phyloP scores from a whole-genome alignment of 2,329 filamentous ascomycete genomes.

The Didymella pinodella region DNA sequence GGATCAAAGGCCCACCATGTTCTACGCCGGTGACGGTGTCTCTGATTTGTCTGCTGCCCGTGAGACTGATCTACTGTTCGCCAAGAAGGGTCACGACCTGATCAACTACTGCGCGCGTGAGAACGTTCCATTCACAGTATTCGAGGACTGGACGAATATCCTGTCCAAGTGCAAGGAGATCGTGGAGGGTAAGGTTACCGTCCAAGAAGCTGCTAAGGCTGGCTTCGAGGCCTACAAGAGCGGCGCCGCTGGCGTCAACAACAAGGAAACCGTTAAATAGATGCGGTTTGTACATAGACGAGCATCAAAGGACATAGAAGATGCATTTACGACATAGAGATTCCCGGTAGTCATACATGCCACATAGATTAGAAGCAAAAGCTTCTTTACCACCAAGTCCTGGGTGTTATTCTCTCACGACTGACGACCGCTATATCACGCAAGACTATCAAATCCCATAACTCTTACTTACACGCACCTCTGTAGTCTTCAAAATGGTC shows the following conservation, averaged over 20 bases:
- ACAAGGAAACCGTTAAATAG: constrained; percentile 30
- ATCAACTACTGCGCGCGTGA: constrained; percentile 86
- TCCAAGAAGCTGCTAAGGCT: constrained; percentile 72
- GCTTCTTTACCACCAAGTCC: neutral
- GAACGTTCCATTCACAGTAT: constrained; percentile 85
- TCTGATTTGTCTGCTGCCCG: constrained; percentile 90
- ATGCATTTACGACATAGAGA: constrained; percentile 22
- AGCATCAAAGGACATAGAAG: constrained; percentile 5
- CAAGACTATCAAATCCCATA: neutral
- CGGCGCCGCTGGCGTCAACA: constrained; percentile 51
- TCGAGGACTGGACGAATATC: constrained; percentile 84
- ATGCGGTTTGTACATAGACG: constrained; percentile 1
- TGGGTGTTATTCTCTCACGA: neutral
- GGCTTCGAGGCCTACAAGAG: constrained; percentile 58
- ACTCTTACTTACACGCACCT: constrained; percentile 5
- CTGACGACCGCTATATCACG: neutral
- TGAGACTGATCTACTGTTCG: constrained; percentile 92
- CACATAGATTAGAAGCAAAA: constrained; percentile 24
- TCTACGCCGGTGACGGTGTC: constrained; percentile 95
- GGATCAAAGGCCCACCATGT: constrained; percentile 76
- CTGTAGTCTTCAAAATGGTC: constrained; percentile 2
- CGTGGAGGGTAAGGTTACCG: constrained; percentile 71
- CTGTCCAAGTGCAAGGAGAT: constrained; percentile 79
- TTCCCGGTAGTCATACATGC: constrained; percentile 23
- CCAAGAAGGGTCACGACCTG: constrained; percentile 89